Evolutionary conservation across 305 asterid genomes (phyloP), one percentile per base, ranked within the genome.

Genomic region (Solanum chacoense): DNA sequence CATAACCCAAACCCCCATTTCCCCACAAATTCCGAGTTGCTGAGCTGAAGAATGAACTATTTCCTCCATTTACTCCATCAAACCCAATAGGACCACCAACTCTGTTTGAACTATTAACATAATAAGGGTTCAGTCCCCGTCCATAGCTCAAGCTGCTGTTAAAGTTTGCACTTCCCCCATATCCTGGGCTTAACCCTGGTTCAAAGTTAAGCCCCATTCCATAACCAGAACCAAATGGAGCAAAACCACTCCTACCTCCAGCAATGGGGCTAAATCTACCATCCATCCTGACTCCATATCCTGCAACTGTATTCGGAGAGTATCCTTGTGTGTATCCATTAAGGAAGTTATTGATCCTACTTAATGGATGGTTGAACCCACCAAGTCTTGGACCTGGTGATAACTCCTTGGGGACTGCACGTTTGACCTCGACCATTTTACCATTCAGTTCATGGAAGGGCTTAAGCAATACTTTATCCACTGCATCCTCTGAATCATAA

Each of bases 401-500:
- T 89, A 92, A 87, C 90, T 93, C 94, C 85, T 92, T 93, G 71
- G 94, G 94, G 74, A 93, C 94, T 63, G 94, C 94, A 59, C 88
- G 88, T 72, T 90, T 90, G 84, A 90, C 91, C 90, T 90, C 91
- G 13, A 90, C 91, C 91, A 90, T 88, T 90, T 90, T 90, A 74
- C 91, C 91, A 90, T 88, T 90, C 81, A 90, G 88, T 88, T 90
- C 91, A 29, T 90, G 91, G 42, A 90, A 90, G 31, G 91, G 77
- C 88, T 84, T 87, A 24, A 90, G 88, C 90, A 90, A 86, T 67
- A 90, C 91, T 65, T 88, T 84, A 89, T 90, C 90, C 88, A 90
- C 90, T 1, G 91, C 91, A 75, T 90, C 91, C 90, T 90, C 91
- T 9, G 88, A 90, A 75, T 90, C 91, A 63, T 87, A 90, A 74